phyloP scores from a whole-genome alignment of 352 stramenopile genomes.

The Pythium scleroteichum region DNA sequence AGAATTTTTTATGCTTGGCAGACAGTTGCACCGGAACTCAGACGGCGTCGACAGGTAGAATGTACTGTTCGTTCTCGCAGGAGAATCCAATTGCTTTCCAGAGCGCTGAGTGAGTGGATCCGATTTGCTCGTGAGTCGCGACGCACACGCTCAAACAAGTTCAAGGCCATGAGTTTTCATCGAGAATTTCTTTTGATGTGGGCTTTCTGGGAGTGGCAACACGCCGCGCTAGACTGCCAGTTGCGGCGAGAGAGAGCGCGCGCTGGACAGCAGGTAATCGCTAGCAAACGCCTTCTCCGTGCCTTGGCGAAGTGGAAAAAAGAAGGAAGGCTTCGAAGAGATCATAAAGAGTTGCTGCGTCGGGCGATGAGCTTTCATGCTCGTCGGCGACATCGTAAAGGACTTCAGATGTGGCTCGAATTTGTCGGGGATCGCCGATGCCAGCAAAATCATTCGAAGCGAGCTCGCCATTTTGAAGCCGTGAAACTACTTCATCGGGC shows the following conservation, averaged over 20 bases:
- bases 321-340: neutral
- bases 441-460: neutral
- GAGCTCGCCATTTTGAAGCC: constrained; percentile 1
- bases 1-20: constrained; percentile 1
- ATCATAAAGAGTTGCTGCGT: neutral
- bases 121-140: neutral
- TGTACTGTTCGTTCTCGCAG: neutral
- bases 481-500: constrained; percentile 1
- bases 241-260: neutral
- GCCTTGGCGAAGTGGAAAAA: neutral
- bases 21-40: neutral
- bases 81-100: neutral
- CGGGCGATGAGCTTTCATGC: constrained; percentile 2
- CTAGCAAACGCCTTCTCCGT: neutral
- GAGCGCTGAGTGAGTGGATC: neutral
- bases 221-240: constrained; percentile 4
- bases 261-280: neutral
- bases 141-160: neutral
- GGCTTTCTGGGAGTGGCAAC: constrained; percentile 21
- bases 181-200: constrained; percentile 18
- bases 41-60: neutral
- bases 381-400: neutral
- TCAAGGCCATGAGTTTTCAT: constrained; percentile 15
- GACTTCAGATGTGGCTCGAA: neutral
- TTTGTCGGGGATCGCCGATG: neutral